Evolutionary conservation across 495 filamentous ascomycete genomes (phyloP), one percentile per base, ranked within the genome.

Genomic region (Hypomontagnella monticulosa): DNA sequence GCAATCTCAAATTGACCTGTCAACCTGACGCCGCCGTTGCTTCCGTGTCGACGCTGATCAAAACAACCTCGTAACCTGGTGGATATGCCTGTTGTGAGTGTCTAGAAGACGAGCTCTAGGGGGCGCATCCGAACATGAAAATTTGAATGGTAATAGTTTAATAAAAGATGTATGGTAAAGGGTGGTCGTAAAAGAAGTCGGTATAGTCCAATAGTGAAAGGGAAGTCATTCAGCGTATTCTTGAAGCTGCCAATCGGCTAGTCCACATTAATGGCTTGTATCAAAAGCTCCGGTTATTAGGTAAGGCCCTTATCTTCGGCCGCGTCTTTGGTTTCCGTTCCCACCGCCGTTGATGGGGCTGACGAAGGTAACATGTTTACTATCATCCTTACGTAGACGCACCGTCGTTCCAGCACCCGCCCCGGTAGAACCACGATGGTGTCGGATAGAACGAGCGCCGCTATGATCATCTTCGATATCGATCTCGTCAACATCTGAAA

Each of bases 401-500:
- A 75, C 70, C 10, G 68, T 67, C n/a, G 65, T 71, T 4, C 71
- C 69, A 14, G 65, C 1, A 16, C 71, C 69, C 7, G 74, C 62
- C 15, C 56, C 69, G 15, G 65, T 64, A 40, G 74, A 71, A 6
- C 70, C 71, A 32, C 74, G 69, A 42, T 72, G 76, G 37, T 76
- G 76, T 27, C 79, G 73, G 9, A 79, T 72, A 18, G 66, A 47
- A 30, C 76, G 73, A 4, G 78, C 66, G 7, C 74, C 66, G 38
- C 62, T 71, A 30, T 75, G 73, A 14, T 81, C 79, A 42, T 79
- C 80, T 4, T 81, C 78, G 23, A 81, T 76, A 32, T 75, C 78
- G 49, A 83, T 79, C 42, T 83, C 81, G 58, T 80, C 81, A 5
- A 83, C 78, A 61, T 83, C 80, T 4, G 80, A 80, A 3, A 78